These are phyloP conservation scores for Aspergillus aculeatinus DNA, from an alignment of 2,329 filamentous ascomycete species.

Conservation along the genomic window DNA sequence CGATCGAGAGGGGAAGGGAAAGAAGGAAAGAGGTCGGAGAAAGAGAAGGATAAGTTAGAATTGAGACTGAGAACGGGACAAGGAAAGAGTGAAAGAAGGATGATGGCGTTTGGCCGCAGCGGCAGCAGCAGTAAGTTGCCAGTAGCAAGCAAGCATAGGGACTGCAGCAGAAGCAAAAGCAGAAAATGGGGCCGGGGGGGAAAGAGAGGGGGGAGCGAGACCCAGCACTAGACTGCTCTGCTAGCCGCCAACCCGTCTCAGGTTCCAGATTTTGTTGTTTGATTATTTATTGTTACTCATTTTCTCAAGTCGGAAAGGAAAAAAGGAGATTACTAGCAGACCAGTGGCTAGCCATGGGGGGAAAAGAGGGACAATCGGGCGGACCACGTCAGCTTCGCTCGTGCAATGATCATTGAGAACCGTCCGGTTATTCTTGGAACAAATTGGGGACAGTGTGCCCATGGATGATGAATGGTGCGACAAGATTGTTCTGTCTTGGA, in stretches of 20 bases:
- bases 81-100: background rate
- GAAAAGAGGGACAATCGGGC: background rate
- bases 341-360: background rate
- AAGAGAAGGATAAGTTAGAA: background rate
- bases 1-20: background rate
- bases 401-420: constrained; percentile 1
- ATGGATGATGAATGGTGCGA: background rate
- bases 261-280: background rate
- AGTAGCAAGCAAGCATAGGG: background rate
- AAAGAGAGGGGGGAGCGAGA: background rate
- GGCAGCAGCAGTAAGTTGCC: background rate
- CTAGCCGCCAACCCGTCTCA: background rate
- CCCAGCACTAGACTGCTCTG: background rate
- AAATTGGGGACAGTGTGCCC: background rate
- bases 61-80: background rate
- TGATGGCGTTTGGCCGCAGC: background rate
- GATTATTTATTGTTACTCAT: background rate
- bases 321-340: background rate
- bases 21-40: background rate
- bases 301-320: background rate
- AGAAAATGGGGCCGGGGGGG: background rate
- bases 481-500: background rate
- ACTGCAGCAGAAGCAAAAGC: background rate
- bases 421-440: background rate
- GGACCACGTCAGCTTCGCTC: constrained; percentile 3